Conservation (phyloP, 2,329 filamentous ascomycete genomes). For the Esteya vermicola region DNA sequence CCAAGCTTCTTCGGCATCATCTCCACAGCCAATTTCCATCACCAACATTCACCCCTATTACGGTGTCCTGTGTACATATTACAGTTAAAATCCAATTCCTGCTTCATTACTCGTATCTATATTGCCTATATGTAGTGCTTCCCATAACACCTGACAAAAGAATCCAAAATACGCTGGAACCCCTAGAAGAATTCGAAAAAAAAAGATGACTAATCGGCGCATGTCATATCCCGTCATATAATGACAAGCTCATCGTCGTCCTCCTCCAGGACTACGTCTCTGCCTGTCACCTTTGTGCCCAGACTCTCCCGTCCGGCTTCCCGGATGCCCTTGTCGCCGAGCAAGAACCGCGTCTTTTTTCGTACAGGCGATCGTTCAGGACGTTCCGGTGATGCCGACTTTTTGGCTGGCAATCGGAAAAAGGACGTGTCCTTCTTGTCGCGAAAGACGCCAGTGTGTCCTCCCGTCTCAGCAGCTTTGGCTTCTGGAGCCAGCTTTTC, state of each 20-base stretch:
- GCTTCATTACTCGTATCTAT: too few relatives aligned
- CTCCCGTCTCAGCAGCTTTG: not conserved
- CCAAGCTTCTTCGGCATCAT: not conserved
- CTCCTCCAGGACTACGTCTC: constrained; percentile 11
- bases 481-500: constrained; percentile 17
- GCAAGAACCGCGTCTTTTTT: constrained; percentile 70
- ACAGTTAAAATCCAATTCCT: too few relatives aligned
- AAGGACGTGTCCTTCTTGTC: too few relatives aligned
- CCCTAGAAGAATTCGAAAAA: too few relatives aligned
- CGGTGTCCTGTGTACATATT: too few relatives aligned
- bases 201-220: too few relatives aligned
- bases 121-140: too few relatives aligned
- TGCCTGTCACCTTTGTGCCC: constrained; percentile 32
- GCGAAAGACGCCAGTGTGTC: too few relatives aligned
- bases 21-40: too few relatives aligned
- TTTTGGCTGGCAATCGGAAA: not conserved
- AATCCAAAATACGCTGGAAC: too few relatives aligned
- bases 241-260: constrained; percentile 36
- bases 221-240: constrained; percentile 14
- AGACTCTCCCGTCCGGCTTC: constrained; percentile 65
- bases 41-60: too few relatives aligned
- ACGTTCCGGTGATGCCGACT: not conserved
- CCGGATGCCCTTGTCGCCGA: constrained; percentile 59
- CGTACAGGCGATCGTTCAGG: constrained; percentile 32
- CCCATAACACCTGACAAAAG: too few relatives aligned